Evolutionary conservation across 495 filamentous ascomycete species (phyloP).

Genomic region (Neurospora tetrasperma): DNA sequence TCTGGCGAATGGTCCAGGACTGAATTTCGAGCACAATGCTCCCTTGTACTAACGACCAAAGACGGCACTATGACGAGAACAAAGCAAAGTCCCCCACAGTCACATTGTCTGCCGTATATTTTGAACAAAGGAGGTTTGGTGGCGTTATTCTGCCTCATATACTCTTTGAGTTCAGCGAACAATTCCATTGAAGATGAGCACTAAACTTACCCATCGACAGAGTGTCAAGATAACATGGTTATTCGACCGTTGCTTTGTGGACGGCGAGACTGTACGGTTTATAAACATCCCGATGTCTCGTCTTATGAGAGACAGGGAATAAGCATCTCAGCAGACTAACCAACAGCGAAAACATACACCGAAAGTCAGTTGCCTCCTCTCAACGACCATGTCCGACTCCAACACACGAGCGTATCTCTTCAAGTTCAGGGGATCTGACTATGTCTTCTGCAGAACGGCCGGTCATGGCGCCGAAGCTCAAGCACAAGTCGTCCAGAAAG

Average conservation of each 20-base stretch:
- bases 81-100: not conserved
- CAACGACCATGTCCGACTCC: not conserved
- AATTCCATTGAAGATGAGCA: not conserved
- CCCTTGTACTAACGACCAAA: not conserved
- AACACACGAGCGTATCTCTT: not conserved
- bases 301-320: not conserved
- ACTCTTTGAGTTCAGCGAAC: not conserved
- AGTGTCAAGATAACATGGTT: not conserved
- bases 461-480: not conserved
- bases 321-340: not conserved
- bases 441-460: not conserved
- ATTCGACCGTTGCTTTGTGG: not conserved
- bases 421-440: not conserved
- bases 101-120: not conserved
- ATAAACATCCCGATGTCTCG: not conserved
- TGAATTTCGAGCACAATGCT: not conserved
- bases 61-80: not conserved
- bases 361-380: not conserved
- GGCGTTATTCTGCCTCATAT: not conserved
- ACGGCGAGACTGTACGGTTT: not conserved
- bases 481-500: conserved; percentile 1
- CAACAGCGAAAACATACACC: not conserved
- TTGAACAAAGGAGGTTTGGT: not conserved
- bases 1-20: not conserved
- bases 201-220: not conserved